Conservation (phyloP, 768 basidiomycete genomes). For the Glaciozyma antarctica region DNA sequence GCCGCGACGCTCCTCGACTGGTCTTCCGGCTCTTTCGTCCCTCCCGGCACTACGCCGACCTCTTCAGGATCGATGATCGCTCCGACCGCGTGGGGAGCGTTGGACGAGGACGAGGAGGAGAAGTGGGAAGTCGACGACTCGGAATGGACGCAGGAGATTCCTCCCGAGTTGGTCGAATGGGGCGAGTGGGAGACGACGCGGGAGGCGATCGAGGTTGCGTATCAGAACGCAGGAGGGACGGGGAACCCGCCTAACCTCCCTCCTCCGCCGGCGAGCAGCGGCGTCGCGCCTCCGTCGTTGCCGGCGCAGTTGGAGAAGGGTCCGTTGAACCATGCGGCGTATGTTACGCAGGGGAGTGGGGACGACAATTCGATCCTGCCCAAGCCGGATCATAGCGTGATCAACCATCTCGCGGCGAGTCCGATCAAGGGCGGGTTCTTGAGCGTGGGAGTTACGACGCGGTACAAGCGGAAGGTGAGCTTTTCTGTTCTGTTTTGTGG, state of each 20-base stretch:
- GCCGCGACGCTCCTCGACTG: not conserved
- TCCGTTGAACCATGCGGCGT: slow-evolving; percentile 58
- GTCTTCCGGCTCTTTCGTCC: not conserved
- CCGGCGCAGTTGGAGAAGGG: slow-evolving; percentile 89
- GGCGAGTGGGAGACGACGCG: slow-evolving; percentile 74
- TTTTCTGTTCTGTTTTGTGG: not conserved
- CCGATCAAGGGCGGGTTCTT: slow-evolving; percentile 88
- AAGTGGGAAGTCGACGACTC: slow-evolving; percentile 36
- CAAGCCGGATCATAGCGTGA: slow-evolving; percentile 83
- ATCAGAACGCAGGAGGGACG: slow-evolving; percentile 2
- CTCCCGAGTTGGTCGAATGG: slow-evolving; percentile 64
- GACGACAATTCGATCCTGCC: slow-evolving; percentile 87
- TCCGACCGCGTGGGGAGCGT: not conserved
- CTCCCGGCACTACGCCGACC: not conserved
- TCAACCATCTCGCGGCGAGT: slow-evolving; percentile 86
- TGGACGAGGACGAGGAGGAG: slow-evolving; percentile 1
- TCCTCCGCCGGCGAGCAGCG: slow-evolving; percentile 19
- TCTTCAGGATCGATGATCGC: not conserved
- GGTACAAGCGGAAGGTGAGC: slow-evolving; percentile 79
- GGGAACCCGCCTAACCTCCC: slow-evolving; percentile 3
- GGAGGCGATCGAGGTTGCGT: slow-evolving; percentile 25
- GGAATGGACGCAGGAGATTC: slow-evolving; percentile 70
- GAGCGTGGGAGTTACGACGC: slow-evolving; percentile 80
- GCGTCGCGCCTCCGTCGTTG: slow-evolving; percentile 63
- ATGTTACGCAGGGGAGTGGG: slow-evolving; percentile 35